phyloP scores from a whole-genome alignment of 2,329 filamentous ascomycete genomes.

The Stenocarpella maydis region DNA sequence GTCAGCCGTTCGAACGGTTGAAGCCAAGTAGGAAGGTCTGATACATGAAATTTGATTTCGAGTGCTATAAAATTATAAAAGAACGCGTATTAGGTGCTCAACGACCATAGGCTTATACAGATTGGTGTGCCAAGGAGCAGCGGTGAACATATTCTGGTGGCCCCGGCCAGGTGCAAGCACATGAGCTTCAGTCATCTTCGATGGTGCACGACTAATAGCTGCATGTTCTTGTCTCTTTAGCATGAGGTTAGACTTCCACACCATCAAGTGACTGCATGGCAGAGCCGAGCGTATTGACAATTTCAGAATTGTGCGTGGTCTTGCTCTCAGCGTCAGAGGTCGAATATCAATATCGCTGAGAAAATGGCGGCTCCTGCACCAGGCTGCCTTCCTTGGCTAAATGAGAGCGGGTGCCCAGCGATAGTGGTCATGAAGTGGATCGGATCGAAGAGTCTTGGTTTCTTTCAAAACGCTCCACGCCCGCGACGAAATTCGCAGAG shows the following conservation, averaged over 20 bases:
- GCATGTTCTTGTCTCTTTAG: neutral
- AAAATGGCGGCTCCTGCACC: neutral
- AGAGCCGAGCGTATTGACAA: no score
- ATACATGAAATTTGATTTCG: no score
- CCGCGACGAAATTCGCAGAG: neutral
- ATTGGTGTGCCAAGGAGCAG: neutral
- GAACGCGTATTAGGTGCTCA: neutral
- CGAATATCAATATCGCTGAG: neutral
- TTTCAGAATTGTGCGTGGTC: neutral
- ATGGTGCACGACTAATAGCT: neutral
- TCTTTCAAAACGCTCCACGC: neutral
- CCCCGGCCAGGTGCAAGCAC: neutral
- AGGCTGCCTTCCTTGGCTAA: neutral
- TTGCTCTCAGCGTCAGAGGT: neutral
- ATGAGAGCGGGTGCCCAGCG: neutral
- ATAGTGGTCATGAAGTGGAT: neutral
- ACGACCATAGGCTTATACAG: neutral
- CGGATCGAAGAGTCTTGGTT: neutral
- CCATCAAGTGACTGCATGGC: neutral
- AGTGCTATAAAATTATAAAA: neutral
- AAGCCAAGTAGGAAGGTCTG: neutral
- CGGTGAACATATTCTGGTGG: conserved; percentile 3
- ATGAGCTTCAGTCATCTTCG: neutral
- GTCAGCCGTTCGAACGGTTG: neutral
- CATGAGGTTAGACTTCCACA: no score